phyloP scores from a whole-genome alignment of 1,284 basidiomycete species.

The Cryptococcus neoformans region DNA sequence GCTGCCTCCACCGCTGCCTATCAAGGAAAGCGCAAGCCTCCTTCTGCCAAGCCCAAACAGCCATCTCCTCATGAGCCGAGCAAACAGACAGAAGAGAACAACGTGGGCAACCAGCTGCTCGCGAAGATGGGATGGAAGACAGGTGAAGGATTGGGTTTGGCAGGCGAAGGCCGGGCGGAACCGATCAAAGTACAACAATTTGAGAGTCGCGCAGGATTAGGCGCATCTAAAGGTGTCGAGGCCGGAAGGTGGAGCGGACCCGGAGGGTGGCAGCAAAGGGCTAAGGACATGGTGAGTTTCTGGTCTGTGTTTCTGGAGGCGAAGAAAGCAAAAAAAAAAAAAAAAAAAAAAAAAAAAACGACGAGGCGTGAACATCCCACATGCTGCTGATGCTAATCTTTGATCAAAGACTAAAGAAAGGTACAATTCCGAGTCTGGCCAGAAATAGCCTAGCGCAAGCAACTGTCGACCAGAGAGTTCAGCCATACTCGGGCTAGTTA shows the following conservation, averaged over 20 bases:
- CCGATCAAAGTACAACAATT: conserved; percentile 83
- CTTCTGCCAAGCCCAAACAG: conserved; percentile 42
- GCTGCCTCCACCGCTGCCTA: neutral
- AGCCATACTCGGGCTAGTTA: too few species aligned
- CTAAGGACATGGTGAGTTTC: conserved; percentile 38
- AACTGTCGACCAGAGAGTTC: too few species aligned
- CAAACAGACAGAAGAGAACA: conserved; percentile 70
- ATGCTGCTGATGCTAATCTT: neutral
- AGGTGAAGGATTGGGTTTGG: conserved; percentile 77
- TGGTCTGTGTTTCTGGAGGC: too few species aligned
- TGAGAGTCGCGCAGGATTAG: conserved; percentile 77
- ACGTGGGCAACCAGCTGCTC: conserved; percentile 83
- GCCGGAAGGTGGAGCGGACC: conserved; percentile 64
- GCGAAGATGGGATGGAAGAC: conserved; percentile 96
- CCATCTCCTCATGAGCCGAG: conserved; percentile 59
- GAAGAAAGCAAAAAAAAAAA: too few species aligned
- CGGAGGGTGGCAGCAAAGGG: conserved; percentile 36
- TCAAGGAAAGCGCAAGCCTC: conserved; percentile 3
- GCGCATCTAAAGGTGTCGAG: conserved; percentile 81
- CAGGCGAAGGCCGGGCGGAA: conserved; percentile 76
- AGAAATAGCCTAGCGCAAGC: too few species aligned
- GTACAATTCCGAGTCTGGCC: neutral
- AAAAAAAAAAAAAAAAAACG: too few species aligned
- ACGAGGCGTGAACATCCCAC: too few species aligned
- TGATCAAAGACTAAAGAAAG: neutral